Evolutionary conservation across 2,329 filamentous ascomycete genomes (phyloP).

Genomic region (Alternaria postmessia): DNA sequence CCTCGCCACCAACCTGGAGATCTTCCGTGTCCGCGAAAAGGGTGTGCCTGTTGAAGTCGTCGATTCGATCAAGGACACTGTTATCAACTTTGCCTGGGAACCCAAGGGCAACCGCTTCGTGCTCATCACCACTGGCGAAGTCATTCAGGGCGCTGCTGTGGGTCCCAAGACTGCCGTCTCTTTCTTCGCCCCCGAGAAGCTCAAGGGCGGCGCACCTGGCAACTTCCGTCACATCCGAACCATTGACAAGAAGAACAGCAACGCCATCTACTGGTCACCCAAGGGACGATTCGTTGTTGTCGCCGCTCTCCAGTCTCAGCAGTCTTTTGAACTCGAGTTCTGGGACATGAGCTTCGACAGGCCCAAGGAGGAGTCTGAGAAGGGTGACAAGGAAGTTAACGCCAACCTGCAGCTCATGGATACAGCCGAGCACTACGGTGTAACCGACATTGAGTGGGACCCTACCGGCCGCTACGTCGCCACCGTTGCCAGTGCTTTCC

Average conservation of each 20-base stretch:
- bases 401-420: slow-evolving; percentile 97
- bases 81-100: slow-evolving; percentile 99
- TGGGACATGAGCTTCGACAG: slow-evolving; percentile 94
- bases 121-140: slow-evolving; percentile 92
- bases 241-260: slow-evolving; percentile 99
- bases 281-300: slow-evolving; percentile 94
- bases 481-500: slow-evolving; percentile 93
- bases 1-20: slow-evolving; percentile 94
- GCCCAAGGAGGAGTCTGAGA: slow-evolving; percentile 80
- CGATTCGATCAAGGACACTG: slow-evolving; percentile 96
- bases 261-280: slow-evolving; percentile 99
- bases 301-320: slow-evolving; percentile 89
- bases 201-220: slow-evolving; percentile 79
- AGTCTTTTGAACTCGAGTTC: slow-evolving; percentile 96
- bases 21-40: slow-evolving; percentile 97
- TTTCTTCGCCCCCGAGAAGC: slow-evolving; percentile 97
- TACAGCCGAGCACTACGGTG: slow-evolving; percentile 92
- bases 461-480: slow-evolving; percentile 94
- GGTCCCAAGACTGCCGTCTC: slow-evolving; percentile 92
- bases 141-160: slow-evolving; percentile 77
- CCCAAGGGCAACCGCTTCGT: slow-evolving; percentile 98
- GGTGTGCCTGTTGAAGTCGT: slow-evolving; percentile 98
- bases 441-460: slow-evolving; percentile 98
- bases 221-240: slow-evolving; percentile 98
- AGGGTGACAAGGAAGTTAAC: slow-evolving; percentile 90